Evolutionary conservation across 2,329 filamentous ascomycete species (phyloP).

Genomic region (Chrysoporthe cubensis): DNA sequence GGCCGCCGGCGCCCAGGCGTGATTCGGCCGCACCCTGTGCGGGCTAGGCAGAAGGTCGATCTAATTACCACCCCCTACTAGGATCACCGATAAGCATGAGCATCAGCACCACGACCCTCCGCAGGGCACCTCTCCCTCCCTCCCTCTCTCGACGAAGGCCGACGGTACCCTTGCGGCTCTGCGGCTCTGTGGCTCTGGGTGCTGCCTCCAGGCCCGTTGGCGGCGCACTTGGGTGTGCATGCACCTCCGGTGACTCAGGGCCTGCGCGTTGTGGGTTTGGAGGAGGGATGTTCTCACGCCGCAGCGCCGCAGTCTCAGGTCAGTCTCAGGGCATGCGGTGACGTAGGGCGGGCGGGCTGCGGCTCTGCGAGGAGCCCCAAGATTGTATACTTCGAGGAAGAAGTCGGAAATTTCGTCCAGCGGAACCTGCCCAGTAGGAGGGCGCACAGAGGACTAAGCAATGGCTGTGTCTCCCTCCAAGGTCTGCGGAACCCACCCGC

Average conservation of each 20-base stretch:
- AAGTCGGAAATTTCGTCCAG: not conserved
- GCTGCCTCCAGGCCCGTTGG: no score
- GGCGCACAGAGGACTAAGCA: no score
- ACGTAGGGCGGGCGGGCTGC: not conserved
- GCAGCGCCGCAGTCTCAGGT: no score
- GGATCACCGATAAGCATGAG: not conserved
- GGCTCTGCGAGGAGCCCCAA: not conserved
- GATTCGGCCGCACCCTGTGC: no score
- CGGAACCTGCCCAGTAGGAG: no score
- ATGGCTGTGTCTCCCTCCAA: no score
- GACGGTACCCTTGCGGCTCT: not conserved
- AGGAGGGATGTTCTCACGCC: not conserved
- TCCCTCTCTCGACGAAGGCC: not conserved
- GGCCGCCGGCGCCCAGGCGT: no score
- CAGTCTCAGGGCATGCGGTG: not conserved
- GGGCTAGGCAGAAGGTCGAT: not conserved
- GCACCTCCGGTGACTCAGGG: not conserved
- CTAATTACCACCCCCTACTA: not conserved
- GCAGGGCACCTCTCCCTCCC: not conserved
- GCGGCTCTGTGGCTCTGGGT: not conserved
- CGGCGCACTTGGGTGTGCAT: not conserved
- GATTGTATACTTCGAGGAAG: not conserved
- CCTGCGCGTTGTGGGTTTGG: no score
- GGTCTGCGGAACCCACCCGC: no score
- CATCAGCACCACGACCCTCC: not conserved